A percentile compares a stretch with the other conserved stretches of the same genome.
These are phyloP conservation scores for Globisporangium recalcitrans DNA, from an alignment of 352 stramenopile species.

Conservation along the genomic window DNA sequence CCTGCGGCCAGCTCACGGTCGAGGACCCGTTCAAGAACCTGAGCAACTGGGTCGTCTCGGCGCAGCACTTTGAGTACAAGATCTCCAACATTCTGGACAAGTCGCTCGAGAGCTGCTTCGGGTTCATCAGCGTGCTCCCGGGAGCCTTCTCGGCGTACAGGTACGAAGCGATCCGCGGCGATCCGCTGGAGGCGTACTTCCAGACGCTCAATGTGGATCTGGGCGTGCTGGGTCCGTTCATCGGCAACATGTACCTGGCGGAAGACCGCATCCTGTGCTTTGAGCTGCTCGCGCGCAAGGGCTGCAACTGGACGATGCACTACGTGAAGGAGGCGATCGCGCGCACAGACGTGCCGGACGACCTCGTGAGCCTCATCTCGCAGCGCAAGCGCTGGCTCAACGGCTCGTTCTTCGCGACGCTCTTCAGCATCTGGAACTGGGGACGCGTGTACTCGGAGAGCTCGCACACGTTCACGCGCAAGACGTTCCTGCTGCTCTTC, in stretches of 20 bases:
- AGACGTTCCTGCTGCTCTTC: conserved; percentile 62
- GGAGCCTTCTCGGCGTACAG: conserved; percentile 83
- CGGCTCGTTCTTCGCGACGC: conserved; percentile 81
- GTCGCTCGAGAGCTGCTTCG: conserved; percentile 81
- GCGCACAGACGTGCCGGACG: conserved; percentile 74
- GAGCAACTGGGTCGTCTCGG: conserved; percentile 85
- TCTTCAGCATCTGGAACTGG: conserved; percentile 87
- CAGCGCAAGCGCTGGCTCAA: conserved; percentile 87
- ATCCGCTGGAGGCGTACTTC: conserved; percentile 79
- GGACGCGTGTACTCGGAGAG: conserved; percentile 80
- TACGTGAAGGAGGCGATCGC: conserved; percentile 83
- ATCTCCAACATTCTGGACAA: conserved; percentile 88
- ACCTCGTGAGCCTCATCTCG: conserved; percentile 79
- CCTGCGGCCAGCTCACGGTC: conserved; percentile 76
- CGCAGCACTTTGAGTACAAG: conserved; percentile 89
- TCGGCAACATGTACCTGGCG: conserved; percentile 86
- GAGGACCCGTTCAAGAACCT: conserved; percentile 80
- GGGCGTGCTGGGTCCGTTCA: conserved; percentile 75
- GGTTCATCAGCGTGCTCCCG: conserved; percentile 83
- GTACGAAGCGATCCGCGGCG: conserved; percentile 78
- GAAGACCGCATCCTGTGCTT: conserved; percentile 86
- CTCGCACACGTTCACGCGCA: conserved; percentile 64
- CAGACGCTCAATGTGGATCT: conserved; percentile 79
- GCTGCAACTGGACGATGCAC: conserved; percentile 85
- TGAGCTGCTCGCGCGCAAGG: conserved; percentile 75